phyloP scores from a whole-genome alignment of 2,329 filamentous ascomycete genomes.

The Amesomyces nigricolor region DNA sequence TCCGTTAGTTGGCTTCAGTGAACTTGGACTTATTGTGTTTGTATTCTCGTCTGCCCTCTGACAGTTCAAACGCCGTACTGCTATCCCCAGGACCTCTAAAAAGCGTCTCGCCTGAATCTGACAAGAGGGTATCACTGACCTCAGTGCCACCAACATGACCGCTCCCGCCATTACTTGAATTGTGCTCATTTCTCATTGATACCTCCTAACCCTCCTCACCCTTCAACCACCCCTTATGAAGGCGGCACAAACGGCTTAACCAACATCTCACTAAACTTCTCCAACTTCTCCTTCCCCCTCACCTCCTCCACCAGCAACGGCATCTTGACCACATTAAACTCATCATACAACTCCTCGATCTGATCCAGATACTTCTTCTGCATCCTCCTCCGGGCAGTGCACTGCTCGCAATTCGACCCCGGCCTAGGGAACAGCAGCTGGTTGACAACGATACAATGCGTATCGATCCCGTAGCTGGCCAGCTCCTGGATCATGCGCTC shows the following conservation, averaged over 20 bases:
- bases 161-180: too few species aligned
- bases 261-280: conserved; percentile 84
- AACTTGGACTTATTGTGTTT: too few species aligned
- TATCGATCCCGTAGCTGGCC: conserved; percentile 87
- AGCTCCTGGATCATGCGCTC: conserved; percentile 99
- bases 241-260: conserved; percentile 70
- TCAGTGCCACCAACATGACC: too few species aligned
- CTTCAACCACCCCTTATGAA: conserved; percentile 11
- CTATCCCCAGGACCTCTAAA: too few species aligned
- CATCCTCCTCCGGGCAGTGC: conserved; percentile 92
- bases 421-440: conserved; percentile 90
- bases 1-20: too few species aligned
- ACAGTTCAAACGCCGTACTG: too few species aligned
- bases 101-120: too few species aligned
- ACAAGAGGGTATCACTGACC: too few species aligned
- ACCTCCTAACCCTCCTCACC: not conserved
- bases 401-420: conserved; percentile 86
- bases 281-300: conserved; percentile 86
- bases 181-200: not conserved
- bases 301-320: conserved; percentile 93
- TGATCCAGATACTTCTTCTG: conserved; percentile 99
- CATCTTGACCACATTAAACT: conserved; percentile 99
- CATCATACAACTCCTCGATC: conserved; percentile 96
- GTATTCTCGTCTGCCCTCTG: too few species aligned
- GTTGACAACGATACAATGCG: conserved; percentile 96